Evolutionary conservation across 1,139 yeast genomes (phyloP).

Genomic region (Kodamaea arcana): DNA sequence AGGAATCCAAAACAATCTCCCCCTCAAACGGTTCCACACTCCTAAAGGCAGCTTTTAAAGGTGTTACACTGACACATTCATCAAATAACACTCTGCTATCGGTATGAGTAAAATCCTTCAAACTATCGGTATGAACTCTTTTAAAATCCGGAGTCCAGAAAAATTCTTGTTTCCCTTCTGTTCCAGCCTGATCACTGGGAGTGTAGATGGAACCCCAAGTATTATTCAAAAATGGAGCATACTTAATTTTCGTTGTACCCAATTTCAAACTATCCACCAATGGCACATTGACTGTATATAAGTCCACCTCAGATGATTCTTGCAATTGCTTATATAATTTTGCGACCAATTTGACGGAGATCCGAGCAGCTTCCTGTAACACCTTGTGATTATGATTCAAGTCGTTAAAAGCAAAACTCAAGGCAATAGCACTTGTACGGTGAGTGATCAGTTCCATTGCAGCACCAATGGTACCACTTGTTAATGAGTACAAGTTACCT

Average conservation of each 20-base stretch:
- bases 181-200: slow-evolving; percentile 11
- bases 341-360: slow-evolving; percentile 60
- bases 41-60: slow-evolving; percentile 71
- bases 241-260: slow-evolving; percentile 55
- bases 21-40: slow-evolving; percentile 54
- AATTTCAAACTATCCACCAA: slow-evolving; percentile 48
- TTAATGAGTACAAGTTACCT: slow-evolving; percentile 80
- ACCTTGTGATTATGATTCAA: slow-evolving; percentile 51
- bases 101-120: slow-evolving; percentile 47
- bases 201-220: slow-evolving; percentile 65
- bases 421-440: slow-evolving; percentile 70
- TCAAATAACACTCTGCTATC: slow-evolving; percentile 54
- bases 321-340: slow-evolving; percentile 60
- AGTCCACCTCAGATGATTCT: slow-evolving; percentile 46
- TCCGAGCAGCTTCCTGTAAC: slow-evolving; percentile 62
- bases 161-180: slow-evolving; percentile 36
- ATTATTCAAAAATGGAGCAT: slow-evolving; percentile 76
- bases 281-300: slow-evolving; percentile 85
- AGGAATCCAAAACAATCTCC: slow-evolving; percentile 43
- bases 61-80: slow-evolving; percentile 70
- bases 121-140: slow-evolving; percentile 59
- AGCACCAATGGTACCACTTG: slow-evolving; percentile 97
- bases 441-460: slow-evolving; percentile 91
- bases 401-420: slow-evolving; percentile 73
- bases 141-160: slow-evolving; percentile 84